Evolutionary conservation across 306 rosid genomes (phyloP).

Genomic region (Chamaecrista fasciculata): DNA sequence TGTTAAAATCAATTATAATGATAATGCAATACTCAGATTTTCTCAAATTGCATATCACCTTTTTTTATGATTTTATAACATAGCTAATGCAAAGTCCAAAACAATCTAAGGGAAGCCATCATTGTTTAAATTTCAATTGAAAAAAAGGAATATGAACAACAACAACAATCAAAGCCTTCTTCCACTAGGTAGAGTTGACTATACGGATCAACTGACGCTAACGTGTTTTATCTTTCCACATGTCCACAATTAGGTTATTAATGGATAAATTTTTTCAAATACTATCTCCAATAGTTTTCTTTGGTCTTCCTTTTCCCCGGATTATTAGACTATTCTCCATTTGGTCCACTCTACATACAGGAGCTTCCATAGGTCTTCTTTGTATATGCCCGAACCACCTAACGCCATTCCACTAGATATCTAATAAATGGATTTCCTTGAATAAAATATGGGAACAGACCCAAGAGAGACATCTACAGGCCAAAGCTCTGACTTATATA

Average conservation of each 20-base stretch:
- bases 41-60: background rate
- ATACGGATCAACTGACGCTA: too few relatives aligned
- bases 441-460: background rate
- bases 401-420: background rate
- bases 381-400: too few relatives aligned
- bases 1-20: background rate
- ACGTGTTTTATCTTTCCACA: too few relatives aligned
- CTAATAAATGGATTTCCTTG: background rate
- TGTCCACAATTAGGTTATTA: too few relatives aligned
- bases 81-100: conserved; percentile 1
- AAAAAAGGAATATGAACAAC: background rate
- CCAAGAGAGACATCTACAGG: background rate
- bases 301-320: too few relatives aligned
- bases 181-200: too few relatives aligned
- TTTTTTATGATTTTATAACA: background rate
- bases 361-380: too few relatives aligned
- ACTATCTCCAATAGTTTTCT: too few relatives aligned
- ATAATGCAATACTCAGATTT: background rate
- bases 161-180: too few relatives aligned
- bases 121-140: background rate
- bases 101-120: background rate
- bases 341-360: too few relatives aligned
- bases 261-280: too few relatives aligned
- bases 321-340: too few relatives aligned
- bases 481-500: background rate